Base-by-base conservation (phyloP, 2,329 filamentous ascomycete genomes). In the Aspergillus aculeatus region DNA sequence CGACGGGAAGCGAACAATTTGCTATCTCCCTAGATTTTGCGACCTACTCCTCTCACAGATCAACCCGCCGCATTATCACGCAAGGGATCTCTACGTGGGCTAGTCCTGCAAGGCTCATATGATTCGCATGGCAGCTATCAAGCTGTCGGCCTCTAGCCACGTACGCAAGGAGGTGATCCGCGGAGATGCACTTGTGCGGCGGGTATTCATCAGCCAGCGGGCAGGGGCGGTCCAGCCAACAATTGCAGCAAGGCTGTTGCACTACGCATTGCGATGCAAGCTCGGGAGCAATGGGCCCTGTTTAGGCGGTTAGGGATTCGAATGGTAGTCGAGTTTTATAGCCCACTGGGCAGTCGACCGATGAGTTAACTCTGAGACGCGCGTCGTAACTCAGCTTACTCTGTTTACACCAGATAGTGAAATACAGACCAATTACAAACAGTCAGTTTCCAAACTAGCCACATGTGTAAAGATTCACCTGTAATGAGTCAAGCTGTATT, bases 131-230 rank as follows among this genome's bases (percentile, higher is more conserved):
- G 38, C 38, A 41, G 77, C 56, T 74, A 76, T 58, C 74, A 75
- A 38, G 75, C 75, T 19, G 68, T 78, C 21, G 73, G 74, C 10
- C 67, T 68, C 32, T 70, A 72, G 4, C 64, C 38, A 41, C 38
- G 14, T 41, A 19, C 16, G 38, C 38, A 41, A 41, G 38, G 38
- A 41, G 32, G 32, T 7, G 6, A n/a, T n/a, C 38, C 38, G 38
- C 38, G 38, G 38, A 41, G 16, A 41, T 41, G 38, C 38, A 41
- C 38, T 41, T 14, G 38, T 41, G 38, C 38, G 16, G 38, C 38
- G 16, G 38, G 38, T 19, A 14, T n/a, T n/a, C 38, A 16, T 41
- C 38, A 41, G 16, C 14, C 38, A 16, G 38, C 9, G 38, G 6
- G 38, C 38, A 41, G 16, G 38, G 38, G 38, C 38, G 16, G 14